Conservation (phyloP, 2,329 filamentous ascomycete genomes). For the Juglanconis oblonga region DNA sequence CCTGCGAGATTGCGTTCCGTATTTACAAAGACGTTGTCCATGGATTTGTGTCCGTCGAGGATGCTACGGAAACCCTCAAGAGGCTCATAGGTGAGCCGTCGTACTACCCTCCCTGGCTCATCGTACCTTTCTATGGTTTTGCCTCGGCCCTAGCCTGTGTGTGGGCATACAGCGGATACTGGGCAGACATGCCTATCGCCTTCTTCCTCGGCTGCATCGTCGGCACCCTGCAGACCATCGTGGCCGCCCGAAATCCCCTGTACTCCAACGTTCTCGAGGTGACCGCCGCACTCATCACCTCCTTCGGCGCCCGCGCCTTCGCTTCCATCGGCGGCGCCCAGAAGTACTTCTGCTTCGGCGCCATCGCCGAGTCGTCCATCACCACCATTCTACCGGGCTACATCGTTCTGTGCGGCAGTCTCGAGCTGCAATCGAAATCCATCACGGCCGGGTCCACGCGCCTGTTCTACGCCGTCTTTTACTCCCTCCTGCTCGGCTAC, state of each 20-base stretch:
- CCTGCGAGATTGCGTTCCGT: constrained; percentile 18
- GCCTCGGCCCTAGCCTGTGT: constrained; percentile 5
- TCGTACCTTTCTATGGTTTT: constrained; percentile 15
- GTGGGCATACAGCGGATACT: constrained; percentile 10
- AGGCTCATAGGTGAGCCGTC: constrained; percentile 9
- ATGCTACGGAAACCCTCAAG: constrained; percentile 10
- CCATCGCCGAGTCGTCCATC: constrained; percentile 14
- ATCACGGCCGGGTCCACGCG: constrained; percentile 14
- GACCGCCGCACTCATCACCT: constrained; percentile 10
- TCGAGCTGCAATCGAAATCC: constrained; percentile 15
- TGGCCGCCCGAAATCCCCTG: constrained; percentile 9
- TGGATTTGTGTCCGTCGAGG: constrained; percentile 14
- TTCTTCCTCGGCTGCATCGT: constrained; percentile 13
- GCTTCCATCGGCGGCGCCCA: constrained; percentile 7
- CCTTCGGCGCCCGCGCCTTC: constrained; percentile 12
- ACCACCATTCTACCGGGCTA: constrained; percentile 13
- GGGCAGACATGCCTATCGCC: constrained; percentile 14
- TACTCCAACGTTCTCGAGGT: constrained; percentile 16
- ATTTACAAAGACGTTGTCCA: constrained; percentile 19
- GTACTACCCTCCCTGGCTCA: constrained; percentile 14
- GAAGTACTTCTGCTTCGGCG: constrained; percentile 12
- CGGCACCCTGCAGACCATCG: constrained; percentile 10
- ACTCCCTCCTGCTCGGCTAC: constrained; percentile 14
- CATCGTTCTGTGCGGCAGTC: constrained; percentile 12
- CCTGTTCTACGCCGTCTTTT: constrained; percentile 14